These are phyloP conservation scores for Claviceps purpurea DNA, from an alignment of 2,329 filamentous ascomycete genomes.

Conservation along the genomic window DNA sequence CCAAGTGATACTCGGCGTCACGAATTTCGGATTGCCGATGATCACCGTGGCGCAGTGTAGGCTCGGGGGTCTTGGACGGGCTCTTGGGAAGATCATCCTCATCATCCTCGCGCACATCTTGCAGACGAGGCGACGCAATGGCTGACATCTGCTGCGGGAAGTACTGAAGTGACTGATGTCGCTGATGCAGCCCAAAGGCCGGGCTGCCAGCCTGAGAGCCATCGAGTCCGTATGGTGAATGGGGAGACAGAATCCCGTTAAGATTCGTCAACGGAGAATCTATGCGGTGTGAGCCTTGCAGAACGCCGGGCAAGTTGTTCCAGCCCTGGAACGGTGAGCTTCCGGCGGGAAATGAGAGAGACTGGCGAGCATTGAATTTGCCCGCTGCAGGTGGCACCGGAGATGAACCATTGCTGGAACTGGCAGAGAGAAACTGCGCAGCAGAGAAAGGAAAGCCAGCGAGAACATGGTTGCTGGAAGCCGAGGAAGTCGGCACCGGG, in stretches of 20 bases:
- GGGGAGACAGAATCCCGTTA: slow-evolving; percentile 46
- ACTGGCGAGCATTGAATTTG: slow-evolving; percentile 58
- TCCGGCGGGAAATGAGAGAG: slow-evolving; percentile 50
- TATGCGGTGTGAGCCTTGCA: slow-evolving; percentile 38
- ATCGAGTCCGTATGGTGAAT: slow-evolving; percentile 48
- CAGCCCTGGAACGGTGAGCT: slow-evolving; percentile 55
- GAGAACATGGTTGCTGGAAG: slow-evolving; percentile 50
- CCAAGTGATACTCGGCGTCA: slow-evolving; percentile 73
- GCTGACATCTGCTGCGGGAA: slow-evolving; percentile 40
- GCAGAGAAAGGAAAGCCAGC: slow-evolving; percentile 44
- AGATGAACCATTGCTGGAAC: slow-evolving; percentile 54
- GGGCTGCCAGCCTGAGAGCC: slow-evolving; percentile 29
- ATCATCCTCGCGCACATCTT: slow-evolving; percentile 62
- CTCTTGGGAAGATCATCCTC: slow-evolving; percentile 44
- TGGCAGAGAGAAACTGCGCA: slow-evolving; percentile 43
- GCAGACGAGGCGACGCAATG: slow-evolving; percentile 47
- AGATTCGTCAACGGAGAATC: slow-evolving; percentile 50
- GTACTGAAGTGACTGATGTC: slow-evolving; percentile 47
- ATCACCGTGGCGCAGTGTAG: slow-evolving; percentile 37
- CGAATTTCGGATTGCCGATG: slow-evolving; percentile 78
- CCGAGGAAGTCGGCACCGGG: slow-evolving; percentile 66
- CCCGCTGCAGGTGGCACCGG: slow-evolving; percentile 53
- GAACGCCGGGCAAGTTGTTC: slow-evolving; percentile 42
- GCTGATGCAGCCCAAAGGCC: slow-evolving; percentile 34
- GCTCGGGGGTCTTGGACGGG: slow-evolving; percentile 41